Base-by-base conservation (phyloP, 2,329 filamentous ascomycete genomes). In the Colletotrichum paranaense region DNA sequence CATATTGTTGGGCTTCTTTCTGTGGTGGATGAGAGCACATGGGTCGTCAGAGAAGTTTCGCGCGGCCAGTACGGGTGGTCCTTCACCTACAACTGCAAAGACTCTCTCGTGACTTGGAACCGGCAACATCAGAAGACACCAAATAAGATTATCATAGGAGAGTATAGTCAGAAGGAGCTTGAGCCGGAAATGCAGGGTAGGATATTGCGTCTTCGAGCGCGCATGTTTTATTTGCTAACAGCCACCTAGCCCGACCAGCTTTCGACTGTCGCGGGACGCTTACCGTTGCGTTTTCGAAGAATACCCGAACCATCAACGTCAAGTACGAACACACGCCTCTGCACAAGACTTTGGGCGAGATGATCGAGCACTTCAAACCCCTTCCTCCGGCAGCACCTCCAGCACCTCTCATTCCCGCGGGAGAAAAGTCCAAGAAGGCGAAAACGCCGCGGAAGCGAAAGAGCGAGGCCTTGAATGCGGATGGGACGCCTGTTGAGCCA, bases 181-280 rank as follows among this genome's bases (percentile, higher is more conserved):
- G 86, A 90, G 75, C 81, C 84, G 1, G 73, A 83, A 38, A 83
- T 86, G 28, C 76, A 86, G 49, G 80, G 88, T 88, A 82, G 76
- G 84, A 76, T 26, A 24, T 8, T 6, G 14, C 16, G 6, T 7
- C 4, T 30, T 1, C n/a, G 19, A 2, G 14, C 11, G 30, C 19
- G 14, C 22, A 3, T 11, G 28, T 30, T 16, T 19, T 14, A 9
- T 49, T 1, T 38, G 19, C 63, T 74, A 19, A 69, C 52, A 5
- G 32, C 22, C 9, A 38, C 53, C 19, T 74, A 89, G 88, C 81
- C 32, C 87, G 89, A 16, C 89, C 89, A 64, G 89, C 89, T 0
- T 91, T 90, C 75, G 88, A 91, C 76, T 91, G 89, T 72, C 84
- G 87, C 49, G 89, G 89, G 22, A 82, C 82, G 0, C 78, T 91